These are phyloP conservation scores for Gracilaria domingensis DNA, from an alignment of 23 red algal genomes.

Conservation along the genomic window DNA sequence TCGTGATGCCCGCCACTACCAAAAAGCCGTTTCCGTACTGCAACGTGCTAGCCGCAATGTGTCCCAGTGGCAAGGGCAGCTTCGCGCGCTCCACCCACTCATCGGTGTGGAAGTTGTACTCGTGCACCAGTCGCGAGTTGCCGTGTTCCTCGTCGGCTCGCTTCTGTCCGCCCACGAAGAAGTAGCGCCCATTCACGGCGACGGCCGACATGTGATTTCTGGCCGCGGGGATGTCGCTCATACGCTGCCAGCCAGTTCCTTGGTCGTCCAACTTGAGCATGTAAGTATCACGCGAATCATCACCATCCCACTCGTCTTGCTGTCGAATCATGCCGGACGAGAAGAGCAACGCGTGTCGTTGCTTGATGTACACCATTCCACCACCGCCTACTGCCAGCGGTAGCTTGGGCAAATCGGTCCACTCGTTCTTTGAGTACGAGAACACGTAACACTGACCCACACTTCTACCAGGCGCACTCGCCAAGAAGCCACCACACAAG, in stretches of 20 bases:
- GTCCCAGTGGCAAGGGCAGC: constrained; percentile 18
- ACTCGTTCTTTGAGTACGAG: background rate
- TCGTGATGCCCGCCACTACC: constrained; percentile 15
- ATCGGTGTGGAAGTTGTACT: background rate
- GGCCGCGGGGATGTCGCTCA: constrained; percentile 1
- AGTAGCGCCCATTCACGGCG: background rate
- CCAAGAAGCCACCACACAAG: constrained; percentile 39
- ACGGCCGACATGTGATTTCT: constrained; percentile 35
- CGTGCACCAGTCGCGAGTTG: constrained; percentile 15
- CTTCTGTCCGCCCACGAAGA: constrained; percentile 31
- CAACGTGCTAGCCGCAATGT: constrained; percentile 36
- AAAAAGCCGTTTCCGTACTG: background rate
- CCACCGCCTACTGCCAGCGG: constrained; percentile 35
- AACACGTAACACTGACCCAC: constrained; percentile 18
- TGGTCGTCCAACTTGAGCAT: background rate
- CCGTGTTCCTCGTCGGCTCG: constrained; percentile 16
- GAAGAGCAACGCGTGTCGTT: constrained; percentile 8
- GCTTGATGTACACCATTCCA: constrained; percentile 4
- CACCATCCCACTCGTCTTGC: constrained; percentile 12
- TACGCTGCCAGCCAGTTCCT: background rate
- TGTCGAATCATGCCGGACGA: constrained; percentile 26
- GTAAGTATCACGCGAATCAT: background rate
- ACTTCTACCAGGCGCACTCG: constrained; percentile 9
- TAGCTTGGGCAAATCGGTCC: background rate
- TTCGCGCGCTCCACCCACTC: background rate